Evolutionary conservation across 2,329 filamentous ascomycete genomes (phyloP), one percentile per base, ranked within the genome.

Genomic region (Phialophora verrucosa): DNA sequence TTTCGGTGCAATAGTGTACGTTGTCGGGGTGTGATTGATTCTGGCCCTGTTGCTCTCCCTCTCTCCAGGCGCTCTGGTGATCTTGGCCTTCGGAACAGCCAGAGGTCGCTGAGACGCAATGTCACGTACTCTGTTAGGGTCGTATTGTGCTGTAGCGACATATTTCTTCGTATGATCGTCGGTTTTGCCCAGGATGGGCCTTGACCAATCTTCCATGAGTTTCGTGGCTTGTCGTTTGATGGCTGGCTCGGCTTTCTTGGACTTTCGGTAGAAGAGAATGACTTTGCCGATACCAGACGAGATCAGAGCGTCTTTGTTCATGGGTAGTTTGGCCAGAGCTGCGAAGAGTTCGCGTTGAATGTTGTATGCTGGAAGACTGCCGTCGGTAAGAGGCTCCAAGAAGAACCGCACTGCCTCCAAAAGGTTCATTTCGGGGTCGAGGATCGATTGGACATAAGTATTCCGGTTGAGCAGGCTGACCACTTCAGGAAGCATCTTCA

Each of bases 281-380:
- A 99, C 92, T 78, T 97, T 97, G 75, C 95, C 95, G 70, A 99
- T 95, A 23, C 94, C 93, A 73, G 92, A 96, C 71, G 93, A 93
- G 25, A 96, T 85, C 14, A 99, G 85, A 1, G 90, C 87, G 73
- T 98, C 95, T 76, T 97, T 97, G 76, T 93, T 91, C 71, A 98
- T 92, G 5, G 92, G 93, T 4, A 98, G 85, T 74, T 88, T 89
- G 20, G 85, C 86, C 44, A 99, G 84, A 27, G 92, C 90, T 29
- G 87, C 87, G 77, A 99, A 95, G 51, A 99, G 87, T 76, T 98
- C 93, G 68, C 93, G 92, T 81, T 99, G 95, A 72, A 99, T 98
- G 76, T 95, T 95, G 81, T 97, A 99, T 32, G 95, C 94, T 0
- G 95, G 95, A 58, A 99, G 85, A 67, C 92, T 94, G 64, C 94